Evolutionary conservation across 1,139 yeast genomes (phyloP), one percentile per base, ranked within the genome.

Genomic region (Candida mesenterica): DNA sequence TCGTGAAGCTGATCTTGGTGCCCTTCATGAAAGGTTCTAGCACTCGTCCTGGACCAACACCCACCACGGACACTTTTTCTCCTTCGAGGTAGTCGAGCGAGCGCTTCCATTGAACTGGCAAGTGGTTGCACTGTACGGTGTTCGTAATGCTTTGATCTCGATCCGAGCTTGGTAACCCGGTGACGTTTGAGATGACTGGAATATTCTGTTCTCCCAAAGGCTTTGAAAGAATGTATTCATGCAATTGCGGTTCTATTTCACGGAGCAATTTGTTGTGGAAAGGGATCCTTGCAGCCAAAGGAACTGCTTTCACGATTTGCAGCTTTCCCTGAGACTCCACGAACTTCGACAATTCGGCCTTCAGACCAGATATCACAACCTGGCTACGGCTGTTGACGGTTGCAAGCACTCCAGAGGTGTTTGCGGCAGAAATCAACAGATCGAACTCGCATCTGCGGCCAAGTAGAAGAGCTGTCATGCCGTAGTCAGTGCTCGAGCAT

Each of bases 221-320:
- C 32, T 34, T 42, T 30, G 38, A 48, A 34, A 32, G 41, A 23
- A 44, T 43, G 28, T 39, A 50, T 16, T 48, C 48, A 8, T 33
- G 33, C 31, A 72, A 55, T 25, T 56, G 52, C 4, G 49, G 45
- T 37, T 66, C 71, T 2, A 78, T 72, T 1, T 59, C 55, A 16
- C 42, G 39, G 50, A 78, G 58, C 15, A 63, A 43, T 2, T 53
- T 44, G 32, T 67, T 70, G 49, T 78, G 84, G 52, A 78, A 78
- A 5, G 84, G 82, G 2, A 78, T 72, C 3, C 65, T 55, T 2
- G 77, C 82, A 1, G 75, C 71, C 31, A 78, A 52, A 18, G 47
- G 48, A 6, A 59, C 54, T 2, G 55, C 42, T 41, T 59, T 59
- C 7, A 60, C 49, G 6, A 27, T 32, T 7, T 46, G 34, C n/a